Conservation (phyloP, 768 basidiomycete genomes). For the Phylloporus sp. region DNA sequence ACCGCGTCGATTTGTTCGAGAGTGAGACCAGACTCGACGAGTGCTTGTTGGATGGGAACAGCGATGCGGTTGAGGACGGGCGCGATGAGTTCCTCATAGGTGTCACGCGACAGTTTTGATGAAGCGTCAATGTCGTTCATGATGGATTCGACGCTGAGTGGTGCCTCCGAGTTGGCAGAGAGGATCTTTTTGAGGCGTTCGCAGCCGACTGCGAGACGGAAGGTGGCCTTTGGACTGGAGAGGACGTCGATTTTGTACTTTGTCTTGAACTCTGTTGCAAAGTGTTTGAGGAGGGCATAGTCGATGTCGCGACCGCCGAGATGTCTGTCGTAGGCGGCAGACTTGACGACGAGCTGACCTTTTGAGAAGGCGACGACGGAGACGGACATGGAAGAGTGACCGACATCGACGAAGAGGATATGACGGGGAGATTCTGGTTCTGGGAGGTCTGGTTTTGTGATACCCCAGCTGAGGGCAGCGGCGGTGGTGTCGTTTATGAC, state of each 20-base stretch:
- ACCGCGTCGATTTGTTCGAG: conserved; percentile 84
- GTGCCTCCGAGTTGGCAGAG: conserved; percentile 86
- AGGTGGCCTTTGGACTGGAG: conserved; percentile 84
- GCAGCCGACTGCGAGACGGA: conserved; percentile 83
- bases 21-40: conserved; percentile 74
- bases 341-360: conserved; percentile 83
- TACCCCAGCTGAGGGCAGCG: conserved; percentile 93
- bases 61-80: conserved; percentile 73
- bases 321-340: conserved; percentile 86
- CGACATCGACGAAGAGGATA: conserved; percentile 93
- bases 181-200: conserved; percentile 96
- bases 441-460: conserved; percentile 97
- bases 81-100: conserved; percentile 73
- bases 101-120: conserved; percentile 77
- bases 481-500: conserved; percentile 98
- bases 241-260: conserved; percentile 98
- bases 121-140: conserved; percentile 94
- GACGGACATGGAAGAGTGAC: conserved; percentile 87
- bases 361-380: conserved; percentile 91
- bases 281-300: conserved; percentile 82
- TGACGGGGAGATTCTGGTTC: conserved; percentile 74
- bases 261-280: conserved; percentile 86
- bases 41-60: conserved; percentile 69
- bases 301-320: conserved; percentile 97
- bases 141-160: conserved; percentile 91